Evolutionary conservation across 2,329 filamentous ascomycete genomes (phyloP), one percentile per base, ranked within the genome.

Genomic region (Aspergillus transmontanensis): DNA sequence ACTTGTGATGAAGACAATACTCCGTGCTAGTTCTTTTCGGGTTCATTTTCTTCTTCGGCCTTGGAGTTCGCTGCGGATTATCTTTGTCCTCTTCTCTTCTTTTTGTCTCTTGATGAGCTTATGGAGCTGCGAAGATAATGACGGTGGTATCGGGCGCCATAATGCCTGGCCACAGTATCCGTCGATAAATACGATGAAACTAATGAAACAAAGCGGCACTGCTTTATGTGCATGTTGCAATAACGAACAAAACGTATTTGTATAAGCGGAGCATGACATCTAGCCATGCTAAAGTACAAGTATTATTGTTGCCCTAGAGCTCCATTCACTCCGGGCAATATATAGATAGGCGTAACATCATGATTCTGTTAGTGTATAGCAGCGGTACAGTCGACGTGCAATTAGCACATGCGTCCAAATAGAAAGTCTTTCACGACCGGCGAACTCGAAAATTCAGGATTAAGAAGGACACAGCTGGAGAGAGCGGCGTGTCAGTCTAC

Each of bases 391-490:
- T 59, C 45, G 28, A 11, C 16, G 6, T 48, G 10, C 21, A 6
- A 30, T 62, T 67, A 76, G 46, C 69, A 75, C 45, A 73, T 69
- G 34, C 75, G 70, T 26, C 75, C 74, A 76, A 96, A 95, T 57
- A 97, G 84, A 75, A 97, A 97, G 62, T 96, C 93, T 75, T 95
- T 96, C 50, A 97, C 83, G 2, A 97, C 88, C 0, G 93, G 92
- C n/a, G 92, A 95, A 12, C 91, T 91, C 39, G 93, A 92, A 74
- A 97, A 97, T 77, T 97, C 93, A 0, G 94, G 94, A 76, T 97
- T 97, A 34, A 97, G 81, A 68, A 98, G 80, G 65, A 97, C 89
- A 80, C 94, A 97, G 75, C 93, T 96, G 19, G 34, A 16, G 48
- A 28, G 57, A 19, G 39, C 11, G 30, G 45, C 12, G 11, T 28